A percentile compares a stretch with the other conserved stretches of the same genome.
Conservation (phyloP, 352 stramenopile genomes). For the Pythium utonaiense region DNA sequence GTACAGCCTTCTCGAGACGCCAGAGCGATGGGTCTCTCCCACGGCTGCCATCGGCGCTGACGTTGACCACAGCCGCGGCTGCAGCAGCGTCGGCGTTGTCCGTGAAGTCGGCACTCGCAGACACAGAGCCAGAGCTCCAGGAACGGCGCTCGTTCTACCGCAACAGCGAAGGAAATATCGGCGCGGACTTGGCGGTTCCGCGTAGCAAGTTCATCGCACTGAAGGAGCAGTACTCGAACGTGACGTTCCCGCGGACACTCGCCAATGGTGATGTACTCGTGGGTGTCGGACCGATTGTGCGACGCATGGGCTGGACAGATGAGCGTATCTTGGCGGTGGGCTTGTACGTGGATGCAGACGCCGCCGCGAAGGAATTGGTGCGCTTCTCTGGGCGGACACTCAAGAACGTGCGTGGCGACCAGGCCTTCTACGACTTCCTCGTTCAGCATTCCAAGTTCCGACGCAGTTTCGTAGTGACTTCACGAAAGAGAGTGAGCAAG, state of each 20-base stretch:
- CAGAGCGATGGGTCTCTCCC: neutral
- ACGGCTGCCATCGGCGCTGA: neutral
- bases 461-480: conserved; percentile 73
- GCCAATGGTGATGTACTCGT: conserved; percentile 73
- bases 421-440: conserved; percentile 69
- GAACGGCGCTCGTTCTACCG: conserved; percentile 14
- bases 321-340: conserved; percentile 77
- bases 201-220: conserved; percentile 21
- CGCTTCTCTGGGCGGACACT: conserved; percentile 48
- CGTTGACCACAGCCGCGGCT: neutral
- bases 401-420: conserved; percentile 70
- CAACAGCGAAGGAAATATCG: conserved; percentile 12
- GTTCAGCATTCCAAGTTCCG: conserved; percentile 58
- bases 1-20: neutral
- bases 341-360: conserved; percentile 73
- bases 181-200: neutral
- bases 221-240: conserved; percentile 72
- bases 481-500: conserved; percentile 75
- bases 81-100: neutral
- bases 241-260: conserved; percentile 74
- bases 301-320: conserved; percentile 78
- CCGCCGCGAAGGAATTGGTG: conserved; percentile 46
- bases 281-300: conserved; percentile 69
- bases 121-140: neutral
- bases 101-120: neutral